Percentiles rank a stretch among this genome's conserved stretches.
Conservation (phyloP, 805 yeast species). For the Candida patagonica region DNA sequence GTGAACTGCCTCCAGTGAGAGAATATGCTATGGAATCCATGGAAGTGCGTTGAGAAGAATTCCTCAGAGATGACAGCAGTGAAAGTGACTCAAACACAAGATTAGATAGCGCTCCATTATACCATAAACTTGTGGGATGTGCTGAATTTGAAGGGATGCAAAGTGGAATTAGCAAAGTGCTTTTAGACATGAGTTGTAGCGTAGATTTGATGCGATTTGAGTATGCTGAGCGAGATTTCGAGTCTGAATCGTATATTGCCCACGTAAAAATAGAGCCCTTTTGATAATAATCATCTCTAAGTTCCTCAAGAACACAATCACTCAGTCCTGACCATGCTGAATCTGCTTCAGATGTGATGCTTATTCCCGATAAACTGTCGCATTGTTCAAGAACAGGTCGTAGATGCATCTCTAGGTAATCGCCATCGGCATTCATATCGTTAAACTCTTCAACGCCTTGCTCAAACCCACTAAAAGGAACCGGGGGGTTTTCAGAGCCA, state of each 20-base stretch:
- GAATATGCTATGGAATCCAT: slow-evolving; percentile 39
- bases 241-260: slow-evolving; percentile 31
- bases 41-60: slow-evolving; percentile 19
- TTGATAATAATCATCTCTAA: slow-evolving; percentile 63
- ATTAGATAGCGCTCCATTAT: slow-evolving; percentile 30
- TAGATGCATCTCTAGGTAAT: slow-evolving; percentile 52
- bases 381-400: slow-evolving; percentile 62
- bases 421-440: slow-evolving; percentile 26
- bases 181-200: slow-evolving; percentile 36
- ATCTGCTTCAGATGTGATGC: slow-evolving; percentile 60
- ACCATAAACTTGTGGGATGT: slow-evolving; percentile 35
- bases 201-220: slow-evolving; percentile 39
- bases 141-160: slow-evolving; percentile 21
- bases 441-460: slow-evolving; percentile 57
- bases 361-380: slow-evolving; percentile 66
- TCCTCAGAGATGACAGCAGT: slow-evolving; percentile 32
- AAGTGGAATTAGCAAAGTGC: slow-evolving; percentile 53
- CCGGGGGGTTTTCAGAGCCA: slow-evolving; percentile 7
- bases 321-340: slow-evolving; percentile 81
- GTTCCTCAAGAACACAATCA: slow-evolving; percentile 37
- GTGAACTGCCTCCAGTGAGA: slow-evolving; percentile 33
- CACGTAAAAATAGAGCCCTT: slow-evolving; percentile 40
- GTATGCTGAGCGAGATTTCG: slow-evolving; percentile 12
- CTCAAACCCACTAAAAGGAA: slow-evolving; percentile 24
- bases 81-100: slow-evolving; percentile 39